Evolutionary conservation across 768 basidiomycete genomes (phyloP), one percentile per base, ranked within the genome.

Genomic region (Mycena venus): DNA sequence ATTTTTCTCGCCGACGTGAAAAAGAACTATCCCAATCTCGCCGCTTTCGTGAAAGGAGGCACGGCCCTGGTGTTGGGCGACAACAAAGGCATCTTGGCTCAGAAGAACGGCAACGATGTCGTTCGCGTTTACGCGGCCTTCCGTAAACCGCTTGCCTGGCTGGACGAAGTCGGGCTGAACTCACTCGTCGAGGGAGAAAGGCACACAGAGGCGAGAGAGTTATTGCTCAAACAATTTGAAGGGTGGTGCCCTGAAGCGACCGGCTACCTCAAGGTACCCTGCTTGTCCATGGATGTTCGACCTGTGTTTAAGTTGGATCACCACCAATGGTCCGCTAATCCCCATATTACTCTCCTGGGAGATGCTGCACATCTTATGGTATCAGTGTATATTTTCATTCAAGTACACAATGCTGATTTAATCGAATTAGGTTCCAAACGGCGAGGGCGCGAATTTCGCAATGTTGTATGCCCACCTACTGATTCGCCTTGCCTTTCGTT

Each of bases 61-160:
- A 56, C 38, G 36, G 53, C 38, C 8, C 56, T 68, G 66, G 53
- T 44, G 12, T 38, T 68, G 36, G 38, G 53, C 53, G 66, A 56
- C 53, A 68, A 58, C 36, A 55, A 68, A 31, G 66, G 34, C 19
- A 40, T 68, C 34, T 17, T 55, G 4, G 23, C 17, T 6, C 66
- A 56, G 55, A 34, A 38, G 36, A 68, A 29, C 55, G 44, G 66
- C 55, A 68, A 44, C 38, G 55, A 68, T 15, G 66, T 44, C 40
- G 66, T 65, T 25, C 66, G 55, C 15, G 49, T 56, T 5, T 68
- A 56, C 19, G 53, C 27, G 11, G 25, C 66, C 23, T 68, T 68
- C 12, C 66, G 51, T 27, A 38, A 56, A 23, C 66, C 66, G 15
- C 38, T 58, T 11, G 51, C 53, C 17, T 68, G 66, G 66, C n/a